Percentiles rank a stretch among this genome's conserved stretches.
Conservation (phyloP, 148 eudicot genomes). For the Rhododendron kiyosumense region DNA sequence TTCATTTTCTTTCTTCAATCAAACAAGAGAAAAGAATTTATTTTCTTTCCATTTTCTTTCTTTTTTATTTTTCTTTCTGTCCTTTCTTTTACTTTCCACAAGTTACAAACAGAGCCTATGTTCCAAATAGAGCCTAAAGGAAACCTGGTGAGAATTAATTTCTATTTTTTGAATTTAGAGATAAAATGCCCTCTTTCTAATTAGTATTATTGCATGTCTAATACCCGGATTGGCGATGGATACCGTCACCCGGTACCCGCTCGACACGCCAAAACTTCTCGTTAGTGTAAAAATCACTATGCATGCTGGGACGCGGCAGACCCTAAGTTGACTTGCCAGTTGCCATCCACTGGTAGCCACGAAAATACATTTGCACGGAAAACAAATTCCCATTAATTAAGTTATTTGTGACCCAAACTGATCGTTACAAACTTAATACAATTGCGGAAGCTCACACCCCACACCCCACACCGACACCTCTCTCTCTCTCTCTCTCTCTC, state of each 20-base stretch:
- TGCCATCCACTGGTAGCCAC: not conserved
- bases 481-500: not conserved
- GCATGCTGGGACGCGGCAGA: conserved; percentile 5
- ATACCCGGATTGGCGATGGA: not conserved
- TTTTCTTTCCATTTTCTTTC: too few relatives aligned
- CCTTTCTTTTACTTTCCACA: too few relatives aligned
- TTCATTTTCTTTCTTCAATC: too few relatives aligned
- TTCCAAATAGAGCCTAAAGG: too few relatives aligned
- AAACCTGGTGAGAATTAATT: accelerated
- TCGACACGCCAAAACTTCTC: too few relatives aligned
- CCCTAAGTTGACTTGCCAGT: not conserved
- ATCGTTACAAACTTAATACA: not conserved
- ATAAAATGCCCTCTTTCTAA: too few relatives aligned
- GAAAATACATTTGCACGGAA: not conserved
- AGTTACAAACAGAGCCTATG: too few relatives aligned
- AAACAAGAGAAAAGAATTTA: too few relatives aligned
- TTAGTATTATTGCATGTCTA: too few relatives aligned
- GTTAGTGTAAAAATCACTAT: not conserved
- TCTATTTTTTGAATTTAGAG: too few relatives aligned
- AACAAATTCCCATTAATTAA: not conserved
- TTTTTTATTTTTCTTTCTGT: too few relatives aligned
- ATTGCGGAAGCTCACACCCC: not conserved
- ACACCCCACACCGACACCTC: not conserved
- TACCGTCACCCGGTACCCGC: too few relatives aligned
- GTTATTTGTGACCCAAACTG: not conserved